Percentiles rank a stretch among this genome's conserved stretches.
Conservation (phyloP, 2,329 filamentous ascomycete genomes). For the Pleomassaria siparia region DNA sequence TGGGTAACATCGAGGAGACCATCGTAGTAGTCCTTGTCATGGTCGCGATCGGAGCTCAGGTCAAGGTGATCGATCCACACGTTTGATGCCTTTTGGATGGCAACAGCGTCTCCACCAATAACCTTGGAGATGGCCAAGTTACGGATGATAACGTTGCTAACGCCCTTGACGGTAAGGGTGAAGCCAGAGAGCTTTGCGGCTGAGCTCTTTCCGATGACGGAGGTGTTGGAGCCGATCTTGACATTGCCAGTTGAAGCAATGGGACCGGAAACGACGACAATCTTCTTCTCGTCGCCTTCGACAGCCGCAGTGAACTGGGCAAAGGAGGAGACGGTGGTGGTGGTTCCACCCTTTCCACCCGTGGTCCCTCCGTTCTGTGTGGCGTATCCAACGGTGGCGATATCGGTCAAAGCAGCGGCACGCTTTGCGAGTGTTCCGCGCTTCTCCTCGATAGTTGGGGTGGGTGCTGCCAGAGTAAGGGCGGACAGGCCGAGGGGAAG, state of each 20-base stretch:
- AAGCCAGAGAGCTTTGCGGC: slow-evolving; percentile 49
- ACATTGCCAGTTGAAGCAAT: slow-evolving; percentile 47
- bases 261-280: slow-evolving; percentile 51
- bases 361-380: slow-evolving; percentile 42
- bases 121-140: slow-evolving; percentile 59
- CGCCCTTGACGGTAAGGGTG: slow-evolving; percentile 51
- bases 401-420: slow-evolving; percentile 28
- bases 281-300: slow-evolving; percentile 45
- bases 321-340: slow-evolving; percentile 37
- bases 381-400: slow-evolving; percentile 34
- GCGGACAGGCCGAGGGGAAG: slow-evolving; percentile 31
- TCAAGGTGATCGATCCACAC: slow-evolving; percentile 71
- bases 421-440: slow-evolving; percentile 26
- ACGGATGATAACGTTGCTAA: slow-evolving; percentile 58
- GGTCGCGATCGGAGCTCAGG: slow-evolving; percentile 59
- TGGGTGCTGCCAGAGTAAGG: slow-evolving; percentile 38
- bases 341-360: slow-evolving; percentile 42
- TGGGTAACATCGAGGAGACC: slow-evolving; percentile 67
- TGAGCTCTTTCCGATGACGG: slow-evolving; percentile 53
- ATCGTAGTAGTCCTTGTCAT: slow-evolving; percentile 71
- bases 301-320: slow-evolving; percentile 50
- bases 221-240: slow-evolving; percentile 53
- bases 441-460: slow-evolving; percentile 23
- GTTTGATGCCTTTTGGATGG: slow-evolving; percentile 51
- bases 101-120: slow-evolving; percentile 55